Percentiles rank a stretch among this genome's conserved stretches.
Evolutionary conservation across 1,139 yeast genomes (phyloP).

Genomic region (Tardiomyces blankii): DNA sequence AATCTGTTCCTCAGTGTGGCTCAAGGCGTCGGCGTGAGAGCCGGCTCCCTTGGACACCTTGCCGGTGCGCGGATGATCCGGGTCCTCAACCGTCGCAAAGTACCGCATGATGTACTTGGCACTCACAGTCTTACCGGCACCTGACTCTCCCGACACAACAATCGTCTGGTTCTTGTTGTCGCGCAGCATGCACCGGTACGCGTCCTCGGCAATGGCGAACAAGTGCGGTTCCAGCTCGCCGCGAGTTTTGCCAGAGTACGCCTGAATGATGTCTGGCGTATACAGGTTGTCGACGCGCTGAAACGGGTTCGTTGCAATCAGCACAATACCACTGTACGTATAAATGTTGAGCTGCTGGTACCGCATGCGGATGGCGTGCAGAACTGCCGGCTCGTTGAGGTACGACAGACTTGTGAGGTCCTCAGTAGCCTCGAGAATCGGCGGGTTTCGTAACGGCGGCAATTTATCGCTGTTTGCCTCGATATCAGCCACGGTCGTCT

Average conservation of each 20-base stretch:
- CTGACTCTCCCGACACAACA: conserved; percentile 95
- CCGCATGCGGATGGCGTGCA: conserved; percentile 86
- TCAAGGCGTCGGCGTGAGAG: conserved; percentile 44
- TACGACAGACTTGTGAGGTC: conserved; percentile 88
- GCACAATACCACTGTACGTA: conserved; percentile 93
- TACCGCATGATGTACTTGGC: conserved; percentile 97
- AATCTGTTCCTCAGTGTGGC: conserved; percentile 87
- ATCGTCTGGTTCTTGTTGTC: conserved; percentile 85
- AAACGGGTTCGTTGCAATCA: conserved; percentile 94
- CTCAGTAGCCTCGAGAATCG: conserved; percentile 86
- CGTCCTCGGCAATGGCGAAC: conserved; percentile 97
- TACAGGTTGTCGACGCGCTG: conserved; percentile 85
- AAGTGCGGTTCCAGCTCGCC: conserved; percentile 95
- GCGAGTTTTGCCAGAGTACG: conserved; percentile 83
- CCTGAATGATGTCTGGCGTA: conserved; percentile 84
- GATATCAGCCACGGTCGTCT: conserved; percentile 31
- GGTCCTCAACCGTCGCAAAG: conserved; percentile 87
- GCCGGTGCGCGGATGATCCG: conserved; percentile 28
- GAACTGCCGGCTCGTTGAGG: conserved; percentile 85
- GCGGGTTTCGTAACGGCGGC: conserved; percentile 88
- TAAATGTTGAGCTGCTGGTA: conserved; percentile 84
- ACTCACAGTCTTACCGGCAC: conserved; percentile 97
- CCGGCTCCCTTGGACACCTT: conserved; percentile 2
- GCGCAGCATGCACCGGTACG: conserved; percentile 87
- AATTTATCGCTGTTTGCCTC: conserved; percentile 40